Conservation (phyloP, 148 eudicot genomes). For the Nepenthes gracilis region DNA sequence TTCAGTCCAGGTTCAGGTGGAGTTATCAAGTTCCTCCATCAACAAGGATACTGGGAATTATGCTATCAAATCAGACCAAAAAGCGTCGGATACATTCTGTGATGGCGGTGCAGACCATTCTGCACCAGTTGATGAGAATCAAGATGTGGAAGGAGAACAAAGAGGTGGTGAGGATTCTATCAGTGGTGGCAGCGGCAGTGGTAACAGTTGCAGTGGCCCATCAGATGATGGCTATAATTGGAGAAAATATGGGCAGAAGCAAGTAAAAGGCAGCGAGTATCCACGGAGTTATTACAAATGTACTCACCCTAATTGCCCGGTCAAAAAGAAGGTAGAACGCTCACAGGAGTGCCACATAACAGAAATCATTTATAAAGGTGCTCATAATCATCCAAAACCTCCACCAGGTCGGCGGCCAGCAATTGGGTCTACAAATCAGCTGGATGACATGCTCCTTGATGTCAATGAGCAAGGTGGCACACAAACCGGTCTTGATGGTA, state of each 20-base stretch:
- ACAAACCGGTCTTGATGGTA: slow-evolving; percentile 18
- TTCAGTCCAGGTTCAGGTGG: slow-evolving; percentile 9
- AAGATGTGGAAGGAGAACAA: slow-evolving; percentile 29
- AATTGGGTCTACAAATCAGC: slow-evolving; percentile 25
- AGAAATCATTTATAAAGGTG: slow-evolving; percentile 58
- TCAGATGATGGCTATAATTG: slow-evolving; percentile 59
- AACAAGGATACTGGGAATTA: slow-evolving; percentile 11
- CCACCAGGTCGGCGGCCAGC: slow-evolving; percentile 28
- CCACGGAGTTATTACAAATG: slow-evolving; percentile 68
- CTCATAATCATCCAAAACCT: slow-evolving; percentile 52
- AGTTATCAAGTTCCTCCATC: slow-evolving; percentile 9
- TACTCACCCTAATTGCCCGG: slow-evolving; percentile 43
- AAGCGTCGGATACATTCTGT: slow-evolving; percentile 3
- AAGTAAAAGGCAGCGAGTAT: slow-evolving; percentile 63
- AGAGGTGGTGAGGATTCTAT: slow-evolving; percentile 18
- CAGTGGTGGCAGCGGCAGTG: slow-evolving; percentile 3
- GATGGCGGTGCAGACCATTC: slow-evolving; percentile 4
- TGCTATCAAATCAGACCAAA: slow-evolving; percentile 6
- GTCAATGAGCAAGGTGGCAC: slow-evolving; percentile 22
- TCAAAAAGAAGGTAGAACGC: slow-evolving; percentile 58
- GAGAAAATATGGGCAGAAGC: slow-evolving; percentile 75
- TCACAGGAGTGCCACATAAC: slow-evolving; percentile 53
- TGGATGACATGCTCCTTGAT: slow-evolving; percentile 20
- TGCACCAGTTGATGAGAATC: slow-evolving; percentile 28
- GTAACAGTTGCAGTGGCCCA: slow-evolving; percentile 7